Evolutionary conservation across 352 stramenopile genomes (phyloP), one percentile per base, ranked within the genome.

Genomic region (Phytopythium oedochilum): DNA sequence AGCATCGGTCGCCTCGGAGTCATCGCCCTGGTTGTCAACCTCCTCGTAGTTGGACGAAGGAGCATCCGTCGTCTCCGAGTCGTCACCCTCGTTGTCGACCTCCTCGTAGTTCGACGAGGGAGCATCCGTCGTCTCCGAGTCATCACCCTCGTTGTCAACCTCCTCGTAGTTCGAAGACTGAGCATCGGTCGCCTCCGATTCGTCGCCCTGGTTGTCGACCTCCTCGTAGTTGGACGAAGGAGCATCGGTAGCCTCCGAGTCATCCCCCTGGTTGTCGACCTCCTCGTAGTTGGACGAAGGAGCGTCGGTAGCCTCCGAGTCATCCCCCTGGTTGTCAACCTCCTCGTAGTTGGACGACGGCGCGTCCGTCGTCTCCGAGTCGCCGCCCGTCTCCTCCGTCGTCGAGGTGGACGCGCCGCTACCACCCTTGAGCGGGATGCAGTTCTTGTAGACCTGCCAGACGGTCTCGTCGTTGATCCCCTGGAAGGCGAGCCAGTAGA

Each of bases 391-490:
- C 48, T 43, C 31, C 31, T 55, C 35, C 10, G 54, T 35, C 15
- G 49, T 60, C 38, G 60, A 46, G 8, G 61, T 63, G 42, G 57
- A 57, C 36, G 49, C 57, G 26, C 65, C 54, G 39, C 56, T 57
- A 17, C 61, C 58, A 11, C 65, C 66, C 23, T 56, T 55, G 14
- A 73, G 58, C n/a, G 66, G 62, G 25, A 71, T 68, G 59, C 66
- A 73, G 29, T 73, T 57, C 66, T 73, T 75, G 61, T 75, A 75
- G 14, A 69, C 70, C 38, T 75, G 68, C 68, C 68, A 75, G 49
- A 72, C 61, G 34, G 68, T 71, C 32, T 75, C 61, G n/a, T 47
- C 57, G 52, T 71, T 48, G 17, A 73, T 20, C 43, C 62, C 66
- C 51, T 75, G 68, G 51, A 75, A 70, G 3, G 68, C 68, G 44